Evolutionary conservation across 164 flowering plant genomes (phyloP).

Genomic region (Pachysandra terminalis): DNA sequence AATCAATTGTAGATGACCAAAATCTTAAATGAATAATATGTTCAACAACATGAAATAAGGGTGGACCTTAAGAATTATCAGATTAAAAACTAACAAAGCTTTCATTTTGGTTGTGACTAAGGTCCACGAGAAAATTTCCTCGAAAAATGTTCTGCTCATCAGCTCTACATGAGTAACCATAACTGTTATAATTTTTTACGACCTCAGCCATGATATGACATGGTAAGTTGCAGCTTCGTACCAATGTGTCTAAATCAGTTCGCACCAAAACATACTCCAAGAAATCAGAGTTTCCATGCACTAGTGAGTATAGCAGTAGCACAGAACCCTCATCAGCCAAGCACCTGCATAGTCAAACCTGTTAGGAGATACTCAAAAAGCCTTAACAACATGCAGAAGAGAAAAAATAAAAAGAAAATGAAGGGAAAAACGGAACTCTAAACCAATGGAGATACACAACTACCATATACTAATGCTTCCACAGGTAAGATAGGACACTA

Average conservation of each 20-base stretch:
- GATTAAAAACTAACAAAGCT: too few relatives aligned
- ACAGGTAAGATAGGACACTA: background rate
- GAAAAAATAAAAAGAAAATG: background rate
- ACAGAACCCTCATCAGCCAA: slow-evolving; percentile 85
- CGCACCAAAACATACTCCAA: slow-evolving; percentile 97
- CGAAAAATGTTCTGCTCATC: background rate
- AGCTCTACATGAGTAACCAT: background rate
- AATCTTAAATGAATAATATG: background rate
- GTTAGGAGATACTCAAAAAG: background rate
- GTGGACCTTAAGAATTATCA: too few relatives aligned
- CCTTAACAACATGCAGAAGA: background rate
- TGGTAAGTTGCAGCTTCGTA: slow-evolving; percentile 33
- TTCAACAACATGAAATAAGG: background rate
- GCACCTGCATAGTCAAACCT: slow-evolving; percentile 48
- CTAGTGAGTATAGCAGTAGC: slow-evolving; percentile 74
- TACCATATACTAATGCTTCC: background rate
- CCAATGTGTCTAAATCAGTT: slow-evolving; percentile 97
- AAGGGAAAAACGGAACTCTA: background rate
- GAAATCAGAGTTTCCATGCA: slow-evolving; percentile 91
- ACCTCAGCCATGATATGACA: background rate
- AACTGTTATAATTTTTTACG: background rate
- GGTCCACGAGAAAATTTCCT: background rate
- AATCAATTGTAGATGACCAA: too few relatives aligned
- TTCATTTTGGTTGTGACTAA: too few relatives aligned
- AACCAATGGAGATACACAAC: background rate